Evolutionary conservation across 768 basidiomycete genomes (phyloP).

Genomic region (Kwoniella newhampshirensis): DNA sequence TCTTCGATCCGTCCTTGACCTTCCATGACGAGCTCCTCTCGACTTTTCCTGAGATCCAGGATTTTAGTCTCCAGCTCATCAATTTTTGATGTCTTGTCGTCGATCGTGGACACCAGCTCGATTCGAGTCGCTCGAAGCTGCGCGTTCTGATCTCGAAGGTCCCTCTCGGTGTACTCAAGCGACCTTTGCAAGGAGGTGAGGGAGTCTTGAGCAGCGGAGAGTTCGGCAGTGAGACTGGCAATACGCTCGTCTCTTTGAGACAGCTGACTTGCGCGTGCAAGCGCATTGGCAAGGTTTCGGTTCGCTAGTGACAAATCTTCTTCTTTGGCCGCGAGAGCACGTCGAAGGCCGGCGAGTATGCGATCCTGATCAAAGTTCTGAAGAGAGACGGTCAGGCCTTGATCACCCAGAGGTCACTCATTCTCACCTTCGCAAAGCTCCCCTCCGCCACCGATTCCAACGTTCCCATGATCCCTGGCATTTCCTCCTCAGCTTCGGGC

Average conservation of each 20-base stretch:
- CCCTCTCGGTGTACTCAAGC: slow-evolving; percentile 11
- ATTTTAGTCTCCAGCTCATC: slow-evolving; percentile 38
- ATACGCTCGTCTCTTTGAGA: slow-evolving; percentile 11
- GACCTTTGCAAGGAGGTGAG: slow-evolving; percentile 11
- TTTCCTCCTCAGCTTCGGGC: slow-evolving; percentile 32
- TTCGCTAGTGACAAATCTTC: slow-evolving; percentile 26
- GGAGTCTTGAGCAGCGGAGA: background rate
- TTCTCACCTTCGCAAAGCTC: slow-evolving; percentile 8
- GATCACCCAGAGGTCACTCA: too few species aligned
- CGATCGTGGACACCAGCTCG: slow-evolving; percentile 33
- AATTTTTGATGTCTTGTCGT: slow-evolving; percentile 29
- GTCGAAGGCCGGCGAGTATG: slow-evolving; percentile 29
- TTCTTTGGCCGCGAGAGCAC: slow-evolving; percentile 31
- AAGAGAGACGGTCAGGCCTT: background rate
- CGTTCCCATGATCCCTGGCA: slow-evolving; percentile 20
- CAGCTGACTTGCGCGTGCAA: slow-evolving; percentile 10
- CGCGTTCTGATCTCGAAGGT: slow-evolving; percentile 21
- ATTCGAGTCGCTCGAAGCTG: slow-evolving; percentile 31
- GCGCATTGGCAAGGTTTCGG: slow-evolving; percentile 15
- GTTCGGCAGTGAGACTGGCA: slow-evolving; percentile 2
- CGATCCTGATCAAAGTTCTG: slow-evolving; percentile 40
- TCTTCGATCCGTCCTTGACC: slow-evolving; percentile 31
- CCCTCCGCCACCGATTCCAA: slow-evolving; percentile 14
- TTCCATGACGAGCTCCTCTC: slow-evolving; percentile 42
- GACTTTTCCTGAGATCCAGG: slow-evolving; percentile 34